Evolutionary conservation across 2,329 filamentous ascomycete species (phyloP).

Genomic region (Ceratocystis lukuohia): DNA sequence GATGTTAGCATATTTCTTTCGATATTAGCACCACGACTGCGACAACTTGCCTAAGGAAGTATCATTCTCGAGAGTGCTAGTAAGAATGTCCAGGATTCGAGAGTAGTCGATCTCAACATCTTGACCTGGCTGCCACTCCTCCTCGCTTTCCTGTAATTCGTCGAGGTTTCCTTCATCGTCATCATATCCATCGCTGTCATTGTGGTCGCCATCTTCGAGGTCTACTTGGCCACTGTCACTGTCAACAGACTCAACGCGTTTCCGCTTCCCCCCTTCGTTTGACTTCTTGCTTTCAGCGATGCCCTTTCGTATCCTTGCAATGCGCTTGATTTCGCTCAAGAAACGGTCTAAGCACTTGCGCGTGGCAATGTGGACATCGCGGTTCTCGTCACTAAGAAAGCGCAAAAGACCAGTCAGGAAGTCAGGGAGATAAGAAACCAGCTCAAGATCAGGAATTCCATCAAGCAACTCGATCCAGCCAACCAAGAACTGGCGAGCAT

Average conservation of each 20-base stretch:
- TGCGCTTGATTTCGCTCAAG: constrained; percentile 83
- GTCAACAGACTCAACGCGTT: constrained; percentile 56
- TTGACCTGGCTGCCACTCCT: constrained; percentile 94
- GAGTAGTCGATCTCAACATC: constrained; percentile 91
- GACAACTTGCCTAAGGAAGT: constrained; percentile 8
- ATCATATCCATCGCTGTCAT: constrained; percentile 43
- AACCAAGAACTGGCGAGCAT: constrained; percentile 86
- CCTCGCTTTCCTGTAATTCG: constrained; percentile 50
- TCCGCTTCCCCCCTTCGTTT: constrained; percentile 52
- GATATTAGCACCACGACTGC: neutral
- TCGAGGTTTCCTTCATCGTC: constrained; percentile 35
- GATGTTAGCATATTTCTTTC: constrained; percentile 14
- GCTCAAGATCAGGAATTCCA: constrained; percentile 89
- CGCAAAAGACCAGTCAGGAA: constrained; percentile 82
- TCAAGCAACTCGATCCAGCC: constrained; percentile 92
- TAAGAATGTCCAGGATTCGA: constrained; percentile 81
- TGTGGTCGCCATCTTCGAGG: constrained; percentile 47
- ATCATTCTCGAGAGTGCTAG: constrained; percentile 58
- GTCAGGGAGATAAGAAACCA: constrained; percentile 82
- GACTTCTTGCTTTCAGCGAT: constrained; percentile 74
- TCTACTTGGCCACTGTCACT: constrained; percentile 46
- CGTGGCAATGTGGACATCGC: constrained; percentile 88
- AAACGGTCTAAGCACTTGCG: constrained; percentile 83
- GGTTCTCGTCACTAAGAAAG: constrained; percentile 81
- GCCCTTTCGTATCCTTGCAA: constrained; percentile 81